Evolutionary conservation across 306 rosid genomes (phyloP).

Genomic region (Pachyrhizus erosus): DNA sequence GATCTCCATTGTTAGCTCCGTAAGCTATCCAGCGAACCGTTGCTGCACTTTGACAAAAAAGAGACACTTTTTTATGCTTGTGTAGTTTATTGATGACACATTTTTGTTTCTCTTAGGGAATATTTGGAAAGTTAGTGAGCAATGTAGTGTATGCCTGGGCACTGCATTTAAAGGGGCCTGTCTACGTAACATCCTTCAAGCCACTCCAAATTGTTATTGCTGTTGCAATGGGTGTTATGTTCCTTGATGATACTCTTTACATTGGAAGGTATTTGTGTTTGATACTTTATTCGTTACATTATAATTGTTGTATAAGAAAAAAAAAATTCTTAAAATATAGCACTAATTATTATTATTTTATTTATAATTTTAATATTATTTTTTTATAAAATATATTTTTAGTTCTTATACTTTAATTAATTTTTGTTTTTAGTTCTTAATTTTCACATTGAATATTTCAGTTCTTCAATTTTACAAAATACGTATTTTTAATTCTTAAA

Average conservation of each 20-base stretch:
- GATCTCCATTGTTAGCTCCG: conserved; percentile 77
- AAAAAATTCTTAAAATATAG: no score
- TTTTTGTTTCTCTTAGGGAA: conserved; percentile 55
- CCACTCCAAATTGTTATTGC: conserved; percentile 84
- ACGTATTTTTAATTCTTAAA: no score
- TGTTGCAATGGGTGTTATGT: conserved; percentile 70
- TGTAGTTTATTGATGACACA: neutral
- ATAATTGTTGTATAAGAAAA: no score
- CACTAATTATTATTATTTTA: no score
- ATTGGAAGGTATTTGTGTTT: conserved; percentile 75
- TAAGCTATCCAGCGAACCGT: conserved; percentile 49
- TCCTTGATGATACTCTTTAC: conserved; percentile 77
- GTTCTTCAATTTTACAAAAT: no score
- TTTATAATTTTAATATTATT: no score
- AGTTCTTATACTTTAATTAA: no score
- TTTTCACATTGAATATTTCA: no score
- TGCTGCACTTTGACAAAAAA: neutral
- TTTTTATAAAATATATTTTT: no score
- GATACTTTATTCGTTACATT: no score
- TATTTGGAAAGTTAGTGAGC: conserved; percentile 73
- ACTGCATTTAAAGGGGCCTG: conserved; percentile 76
- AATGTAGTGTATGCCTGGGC: conserved; percentile 74
- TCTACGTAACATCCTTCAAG: conserved; percentile 78
- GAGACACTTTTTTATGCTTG: neutral
- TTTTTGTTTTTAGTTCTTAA: no score